Evolutionary conservation across 768 basidiomycete species (phyloP).

Genomic region (Tulasnella sp.): DNA sequence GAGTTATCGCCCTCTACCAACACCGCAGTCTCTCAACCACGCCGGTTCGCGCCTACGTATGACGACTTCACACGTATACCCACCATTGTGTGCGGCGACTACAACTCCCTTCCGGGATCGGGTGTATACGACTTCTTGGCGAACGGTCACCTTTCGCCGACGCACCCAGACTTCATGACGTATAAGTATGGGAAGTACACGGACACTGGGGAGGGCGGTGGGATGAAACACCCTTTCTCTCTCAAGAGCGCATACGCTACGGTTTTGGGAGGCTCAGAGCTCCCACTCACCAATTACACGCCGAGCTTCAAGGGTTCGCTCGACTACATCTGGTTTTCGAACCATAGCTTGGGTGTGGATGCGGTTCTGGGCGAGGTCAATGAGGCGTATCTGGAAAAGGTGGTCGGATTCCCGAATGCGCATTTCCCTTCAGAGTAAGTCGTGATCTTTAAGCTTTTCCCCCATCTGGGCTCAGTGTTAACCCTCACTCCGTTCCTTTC

Average conservation of each 20-base stretch:
- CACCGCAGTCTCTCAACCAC: conserved; percentile 27
- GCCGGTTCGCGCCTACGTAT: conserved; percentile 56
- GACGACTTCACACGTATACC: conserved; percentile 84
- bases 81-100: conserved; percentile 85
- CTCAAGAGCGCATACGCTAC: conserved; percentile 75
- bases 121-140: conserved; percentile 89
- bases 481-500: conserved; percentile 4
- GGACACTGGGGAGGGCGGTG: conserved; percentile 40
- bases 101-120: conserved; percentile 78
- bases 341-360: conserved; percentile 59
- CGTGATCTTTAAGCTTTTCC: too few species aligned
- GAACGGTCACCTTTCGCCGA: conserved; percentile 52
- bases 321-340: conserved; percentile 91
- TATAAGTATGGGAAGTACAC: conserved; percentile 90
- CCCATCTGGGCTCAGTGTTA: background rate
- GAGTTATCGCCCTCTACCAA: conserved; percentile 11
- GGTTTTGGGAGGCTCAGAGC: conserved; percentile 35
- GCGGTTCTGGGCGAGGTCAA: conserved; percentile 87
- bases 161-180: conserved; percentile 86
- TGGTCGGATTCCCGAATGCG: conserved; percentile 92
- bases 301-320: conserved; percentile 78
- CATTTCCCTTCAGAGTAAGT: conserved; percentile 97
- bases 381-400: conserved; percentile 69
- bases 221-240: conserved; percentile 65
- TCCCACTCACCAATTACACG: conserved; percentile 80